Conservation (phyloP, 345 rosid species). For the Odontarrhena argentea region DNA sequence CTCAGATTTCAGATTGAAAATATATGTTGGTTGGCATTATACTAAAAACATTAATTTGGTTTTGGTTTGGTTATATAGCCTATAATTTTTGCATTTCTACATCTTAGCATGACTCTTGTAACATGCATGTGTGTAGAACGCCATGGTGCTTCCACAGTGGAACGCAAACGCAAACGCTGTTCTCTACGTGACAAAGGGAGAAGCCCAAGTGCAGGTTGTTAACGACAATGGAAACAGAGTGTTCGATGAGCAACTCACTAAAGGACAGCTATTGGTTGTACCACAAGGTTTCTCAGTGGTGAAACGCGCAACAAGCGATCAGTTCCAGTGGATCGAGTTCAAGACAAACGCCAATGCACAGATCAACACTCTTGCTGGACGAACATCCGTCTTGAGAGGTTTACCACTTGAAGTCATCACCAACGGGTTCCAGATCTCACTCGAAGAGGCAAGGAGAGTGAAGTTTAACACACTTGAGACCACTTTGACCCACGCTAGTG, state of each 20-base stretch:
- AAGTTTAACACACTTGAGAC: constrained; percentile 42
- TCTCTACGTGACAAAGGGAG: constrained; percentile 56
- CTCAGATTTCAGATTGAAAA: no score
- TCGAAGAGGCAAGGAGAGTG: constrained; percentile 37
- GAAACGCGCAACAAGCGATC: constrained; percentile 51
- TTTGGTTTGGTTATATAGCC: no score
- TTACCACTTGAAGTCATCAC: constrained; percentile 34
- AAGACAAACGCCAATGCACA: constrained; percentile 55
- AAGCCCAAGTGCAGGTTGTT: constrained; percentile 59
- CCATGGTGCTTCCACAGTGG: constrained; percentile 68
- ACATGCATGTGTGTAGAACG: constrained; percentile 47
- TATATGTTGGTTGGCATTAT: no score
- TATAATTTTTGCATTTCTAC: no score
- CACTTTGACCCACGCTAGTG: constrained; percentile 38
- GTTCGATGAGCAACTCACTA: constrained; percentile 52
- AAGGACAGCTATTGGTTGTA: constrained; percentile 62
- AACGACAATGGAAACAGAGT: constrained; percentile 61
- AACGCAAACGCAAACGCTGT: constrained; percentile 62
- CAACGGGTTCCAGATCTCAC: constrained; percentile 37
- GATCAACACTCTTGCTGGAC: constrained; percentile 39
- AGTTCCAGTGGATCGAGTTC: constrained; percentile 65
- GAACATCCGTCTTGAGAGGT: constrained; percentile 40
- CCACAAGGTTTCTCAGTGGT: constrained; percentile 67
- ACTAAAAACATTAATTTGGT: no score
- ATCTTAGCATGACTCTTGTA: no score